phyloP scores from a whole-genome alignment of 1,139 yeast genomes.

The Williopsis jadinii region DNA sequence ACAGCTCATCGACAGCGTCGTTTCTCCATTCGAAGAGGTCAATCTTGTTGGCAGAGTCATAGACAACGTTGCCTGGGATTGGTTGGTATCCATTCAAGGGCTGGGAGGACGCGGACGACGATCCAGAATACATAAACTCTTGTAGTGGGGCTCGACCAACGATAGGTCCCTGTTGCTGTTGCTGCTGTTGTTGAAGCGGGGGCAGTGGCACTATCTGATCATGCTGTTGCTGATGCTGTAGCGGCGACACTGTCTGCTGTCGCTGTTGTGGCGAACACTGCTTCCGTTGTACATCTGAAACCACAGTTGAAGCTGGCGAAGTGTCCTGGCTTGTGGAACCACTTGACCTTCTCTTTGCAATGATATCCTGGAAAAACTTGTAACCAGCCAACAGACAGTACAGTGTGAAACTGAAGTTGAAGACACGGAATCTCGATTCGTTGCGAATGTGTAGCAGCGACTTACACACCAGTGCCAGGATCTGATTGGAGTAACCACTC shows the following conservation, averaged over 20 bases:
- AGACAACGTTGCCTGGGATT: background rate
- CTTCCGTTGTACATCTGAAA: background rate
- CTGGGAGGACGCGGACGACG: too few species aligned
- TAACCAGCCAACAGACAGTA: constrained; percentile 6
- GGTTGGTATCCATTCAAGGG: background rate
- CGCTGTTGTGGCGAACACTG: background rate
- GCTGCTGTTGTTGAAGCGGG: too few species aligned
- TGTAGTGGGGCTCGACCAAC: too few species aligned
- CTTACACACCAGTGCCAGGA: constrained; percentile 9
- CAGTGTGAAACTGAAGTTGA: constrained; percentile 5
- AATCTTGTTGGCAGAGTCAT: background rate
- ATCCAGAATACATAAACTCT: too few species aligned
- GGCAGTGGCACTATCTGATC: too few species aligned
- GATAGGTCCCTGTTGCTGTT: too few species aligned
- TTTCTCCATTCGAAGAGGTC: background rate
- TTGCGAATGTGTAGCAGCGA: constrained; percentile 7
- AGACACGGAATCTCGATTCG: constrained; percentile 4
- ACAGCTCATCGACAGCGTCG: background rate
- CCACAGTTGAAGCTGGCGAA: background rate
- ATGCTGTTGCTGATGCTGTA: background rate
- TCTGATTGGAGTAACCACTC: constrained; percentile 2
- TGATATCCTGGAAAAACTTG: constrained; percentile 5
- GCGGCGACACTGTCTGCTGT: constrained; percentile 5
- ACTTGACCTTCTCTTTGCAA: constrained; percentile 1
- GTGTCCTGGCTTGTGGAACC: background rate